Evolutionary conservation across 805 yeast genomes (phyloP), one percentile per base, ranked within the genome.

Genomic region (Blastobotrys parvus): DNA sequence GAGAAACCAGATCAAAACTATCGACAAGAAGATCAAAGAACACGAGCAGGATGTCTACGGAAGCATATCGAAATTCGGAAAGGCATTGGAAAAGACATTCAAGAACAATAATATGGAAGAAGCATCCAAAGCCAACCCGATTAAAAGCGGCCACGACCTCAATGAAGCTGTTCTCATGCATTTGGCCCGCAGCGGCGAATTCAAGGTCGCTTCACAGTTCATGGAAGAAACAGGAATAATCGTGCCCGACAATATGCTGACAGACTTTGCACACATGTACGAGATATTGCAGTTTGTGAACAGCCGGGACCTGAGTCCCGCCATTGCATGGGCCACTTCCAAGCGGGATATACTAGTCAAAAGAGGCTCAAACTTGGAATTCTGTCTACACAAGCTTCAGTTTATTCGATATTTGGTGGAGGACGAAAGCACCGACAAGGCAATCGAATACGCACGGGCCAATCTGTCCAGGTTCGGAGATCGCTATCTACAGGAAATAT

Each of bases 291-390:
- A 56, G 16, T 64, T 63, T 30, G 51, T 72, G 18, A 58, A 58
- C 21, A 41, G 56, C 2, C 61, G 65, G 2, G 58, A 74, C 41
- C 53, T 72, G 21, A 54, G 51, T 3, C 65, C 70, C 4, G 80
- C 82, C 11, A 67, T 74, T 22, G 58, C 57, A 2, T 78, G 84
- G 84, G 66, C 67, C 2, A 46, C 45, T 7, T 30, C 45, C 5
- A 52, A 56, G 35, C 53, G 58, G n/a, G 47, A 39, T 4, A 38
- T 54, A 32, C 55, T 71, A 36, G 48, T 51, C 29, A 45, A 45
- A 16, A 52, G 59, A 18, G 73, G 72, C 3, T 67, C 71, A 1
- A 68, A 69, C 39, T 53, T 75, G 20, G 75, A 70, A 50, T 72
- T 69, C 52, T 61, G 59, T 40, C 51, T 75, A 36, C 76, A 72